A percentile compares a stretch with the other conserved stretches of the same genome.
These are phyloP conservation scores for Petrea volubilis DNA, from an alignment of 257 asterid species.

Conservation along the genomic window DNA sequence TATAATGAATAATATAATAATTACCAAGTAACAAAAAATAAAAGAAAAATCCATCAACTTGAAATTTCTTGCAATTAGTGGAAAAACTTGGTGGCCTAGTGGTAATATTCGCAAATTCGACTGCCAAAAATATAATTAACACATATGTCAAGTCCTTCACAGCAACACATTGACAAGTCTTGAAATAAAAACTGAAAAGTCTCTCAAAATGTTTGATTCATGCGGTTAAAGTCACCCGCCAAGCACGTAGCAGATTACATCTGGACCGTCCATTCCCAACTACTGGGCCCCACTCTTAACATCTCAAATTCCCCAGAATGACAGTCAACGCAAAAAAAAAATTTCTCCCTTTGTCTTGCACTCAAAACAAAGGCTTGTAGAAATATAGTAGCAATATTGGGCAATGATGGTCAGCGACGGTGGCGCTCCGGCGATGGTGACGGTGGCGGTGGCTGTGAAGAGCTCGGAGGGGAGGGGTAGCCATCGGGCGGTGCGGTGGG, in stretches of 20 bases:
- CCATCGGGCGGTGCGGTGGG: conserved; percentile 79
- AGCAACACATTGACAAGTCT: not conserved
- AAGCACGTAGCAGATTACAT: conserved; percentile 11
- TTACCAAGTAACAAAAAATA: too few relatives aligned
- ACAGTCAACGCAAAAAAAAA: conserved; percentile 1
- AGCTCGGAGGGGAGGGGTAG: conserved; percentile 73
- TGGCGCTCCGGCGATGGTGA: conserved; percentile 39
- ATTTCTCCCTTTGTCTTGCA: not conserved
- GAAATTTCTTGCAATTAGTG: not conserved
- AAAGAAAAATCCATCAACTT: too few relatives aligned
- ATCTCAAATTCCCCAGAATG: not conserved
- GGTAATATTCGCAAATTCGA: not conserved
- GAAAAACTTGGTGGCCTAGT: not conserved
- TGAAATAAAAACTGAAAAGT: not conserved
- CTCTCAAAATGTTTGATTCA: not conserved
- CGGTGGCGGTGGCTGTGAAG: conserved; percentile 78
- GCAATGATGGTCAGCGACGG: conserved; percentile 28
- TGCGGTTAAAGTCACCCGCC: conserved; percentile 21
- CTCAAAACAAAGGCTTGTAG: not conserved
- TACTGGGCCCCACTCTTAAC: not conserved
- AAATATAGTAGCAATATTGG: not conserved
- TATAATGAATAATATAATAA: too few relatives aligned
- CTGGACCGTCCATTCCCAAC: conserved; percentile 28
- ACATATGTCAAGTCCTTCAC: not conserved
- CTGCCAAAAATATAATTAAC: not conserved